Base-by-base conservation (phyloP, 371 early-diverging fungal species). In the Capillidium rhysosporum region DNA sequence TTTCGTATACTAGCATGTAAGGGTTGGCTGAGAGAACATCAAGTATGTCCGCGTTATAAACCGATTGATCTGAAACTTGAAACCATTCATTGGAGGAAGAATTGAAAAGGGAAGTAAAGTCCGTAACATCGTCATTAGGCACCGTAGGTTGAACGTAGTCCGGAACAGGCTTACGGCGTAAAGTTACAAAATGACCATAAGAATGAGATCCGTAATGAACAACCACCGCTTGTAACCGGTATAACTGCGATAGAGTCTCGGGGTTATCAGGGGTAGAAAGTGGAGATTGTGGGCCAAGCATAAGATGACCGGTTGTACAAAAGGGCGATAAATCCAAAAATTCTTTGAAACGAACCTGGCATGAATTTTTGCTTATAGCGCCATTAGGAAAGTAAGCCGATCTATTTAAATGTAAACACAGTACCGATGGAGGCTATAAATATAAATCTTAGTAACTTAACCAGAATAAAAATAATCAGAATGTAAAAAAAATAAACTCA, bases 111-210 rank as follows among this genome's bases (percentile, higher is more conserved):
- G 64, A 58, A n/a, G 70, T 65, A 23, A 66, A 62, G 57, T 68
- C 63, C 16, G 70, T 65, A 25, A 69, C 67, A 21, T 43, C 43
- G 8, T 43, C 18, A 18, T 43, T 43, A 14, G 21, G 18, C 16
- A 21, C 18, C 23, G 63, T 59, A 43, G 62, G 55, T 38, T 56
- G 46, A 21, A 57, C 48, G 56, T 63, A 59, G 25, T 60, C 46
- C 21, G 38, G 7, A 25, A 52, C 67, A 59, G 25, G 82, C 55
- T 78, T 78, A 45, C 87, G 71, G 9, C 91, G 68, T 60, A 83
- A 89, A 0, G 91, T 85, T n/a, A 92, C 78, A 64, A 89, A 95
- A 63, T 95, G 96, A 0, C 96, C 96, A 7, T 72, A 84, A 4
- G 88, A 80, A 61, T 95, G 95, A 21, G 71, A 65, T 2, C 93